Base-by-base conservation (phyloP, 2,329 filamentous ascomycete genomes). In the Fusarium sp. region DNA sequence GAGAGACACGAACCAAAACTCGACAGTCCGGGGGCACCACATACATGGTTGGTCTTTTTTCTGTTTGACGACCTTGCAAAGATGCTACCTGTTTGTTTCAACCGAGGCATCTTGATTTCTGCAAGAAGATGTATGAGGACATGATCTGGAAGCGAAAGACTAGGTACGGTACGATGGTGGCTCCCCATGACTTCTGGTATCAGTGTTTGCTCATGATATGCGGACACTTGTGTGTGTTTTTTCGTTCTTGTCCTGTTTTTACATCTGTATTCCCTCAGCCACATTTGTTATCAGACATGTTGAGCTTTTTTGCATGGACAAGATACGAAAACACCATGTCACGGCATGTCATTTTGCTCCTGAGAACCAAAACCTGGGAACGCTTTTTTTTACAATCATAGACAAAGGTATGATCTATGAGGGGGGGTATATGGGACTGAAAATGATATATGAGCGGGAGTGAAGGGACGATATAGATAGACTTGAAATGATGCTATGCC, bases 1-100 rank as follows among this genome's bases (percentile, higher is more conserved):
- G 68, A 70, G 72, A 75, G 58, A 71, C 74, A 70, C 72, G 67
- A 71, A 62, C 65, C 62, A 72, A 52, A 65, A 69, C 63, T 65
- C 66, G 72, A 66, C 59, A 65, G 62, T 75, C 58, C 58, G 68
- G 64, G 47, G 38, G 58, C 62, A 68, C 50, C 68, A 12, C 47
- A 32, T 32, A 62, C 59, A 68, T 69, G 67, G 52, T 66, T 71
- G 65, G 65, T 59, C 54, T 69, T 68, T 65, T 69, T 68, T 68
- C 72, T 63, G 63, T 68, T 60, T 68, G 57, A 72, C 67, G 67
- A 69, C 65, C 56, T 56, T 52, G 58, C 63, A 37, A 20, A 50
- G 69, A 68, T 71, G 66, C 70, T 64, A 47, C 61, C 65, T 67
- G 37, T 56, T 45, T 68, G 62, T 73, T 72, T 70, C 62, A 74